Base-by-base conservation (phyloP, 1,284 basidiomycete genomes). In the Tilletiaria anomala region DNA sequence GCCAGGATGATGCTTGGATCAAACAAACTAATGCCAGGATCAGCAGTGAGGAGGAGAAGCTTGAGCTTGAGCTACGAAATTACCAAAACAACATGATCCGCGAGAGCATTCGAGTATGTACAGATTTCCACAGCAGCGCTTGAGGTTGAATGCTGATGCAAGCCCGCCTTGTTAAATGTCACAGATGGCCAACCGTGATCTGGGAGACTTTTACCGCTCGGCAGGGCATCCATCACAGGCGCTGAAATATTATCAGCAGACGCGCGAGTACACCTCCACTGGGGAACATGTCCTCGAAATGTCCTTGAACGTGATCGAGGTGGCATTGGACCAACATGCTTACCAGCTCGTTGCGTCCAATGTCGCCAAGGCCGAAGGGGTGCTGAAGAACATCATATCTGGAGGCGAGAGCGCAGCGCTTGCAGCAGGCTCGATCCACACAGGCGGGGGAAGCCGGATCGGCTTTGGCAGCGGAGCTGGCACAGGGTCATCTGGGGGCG, bases 11-110 rank as follows among this genome's bases (percentile, higher is more conserved):
- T 20, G 70, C 68, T 12, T 89, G 83, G 85, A 62, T 76, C 6
- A 78, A 83, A 22, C 72, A 77, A 45, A 75, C 72, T 15, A 70
- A 70, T 36, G 69, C 73, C 43, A 76, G 73, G 56, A 82, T 82
- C 55, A 69, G 72, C 43, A 71, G 72, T 4, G 82, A 85, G 58
- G 72, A 73, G 43, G 75, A 76, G 20, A 83, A 80, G 67, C 71
- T 89, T 39, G 83, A 87, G 67, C 78, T 83, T 8, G 86, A 89
- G 67, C 72, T 91, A 61, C 86, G 85, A 74, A 82, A 80, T 12
- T 88, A 88, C 60, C 74, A 78, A 47, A 84, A 82, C 58, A 89
- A 87, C 62, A 79, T 87, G 76, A 87, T 89, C 71, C 88, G 87
- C 68, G 87, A 91, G 72, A 86, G 83, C 72, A 85, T 87, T 55